A percentile compares a stretch with the other conserved stretches of the same genome.
Evolutionary conservation across 495 filamentous ascomycete species (phyloP).

Genomic region (Bryoglossum gracile): DNA sequence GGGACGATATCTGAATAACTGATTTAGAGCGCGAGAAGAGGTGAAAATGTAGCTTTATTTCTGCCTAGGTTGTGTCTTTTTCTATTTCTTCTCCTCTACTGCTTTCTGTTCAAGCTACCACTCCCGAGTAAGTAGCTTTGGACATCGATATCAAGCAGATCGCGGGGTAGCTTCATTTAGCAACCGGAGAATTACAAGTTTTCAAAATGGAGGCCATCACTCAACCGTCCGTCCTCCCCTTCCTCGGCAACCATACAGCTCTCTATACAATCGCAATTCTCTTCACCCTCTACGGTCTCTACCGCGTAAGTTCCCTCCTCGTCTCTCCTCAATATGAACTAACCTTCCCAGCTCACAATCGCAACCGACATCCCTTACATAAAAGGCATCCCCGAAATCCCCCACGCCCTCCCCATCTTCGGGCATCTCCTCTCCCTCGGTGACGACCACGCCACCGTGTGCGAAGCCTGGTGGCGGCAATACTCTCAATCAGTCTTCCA

Average conservation of each 20-base stretch:
- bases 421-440: slow-evolving; percentile 42
- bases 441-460: slow-evolving; percentile 47
- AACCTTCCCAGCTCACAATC: slow-evolving; percentile 6
- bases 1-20: no score
- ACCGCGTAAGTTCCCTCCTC: slow-evolving; percentile 2
- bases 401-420: slow-evolving; percentile 4
- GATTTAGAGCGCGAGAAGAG: no score
- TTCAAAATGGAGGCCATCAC: background rate
- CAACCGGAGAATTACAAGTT: no score
- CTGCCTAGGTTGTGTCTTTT: no score
- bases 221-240: slow-evolving; percentile 3
- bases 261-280: background rate
- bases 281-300: slow-evolving; percentile 5
- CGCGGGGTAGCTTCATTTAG: no score
- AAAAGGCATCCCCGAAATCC: slow-evolving; percentile 17
- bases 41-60: no score
- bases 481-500: slow-evolving; percentile 48
- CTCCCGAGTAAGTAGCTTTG: no score
- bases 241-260: slow-evolving; percentile 8
- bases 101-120: no score
- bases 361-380: slow-evolving; percentile 16
- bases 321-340: background rate
- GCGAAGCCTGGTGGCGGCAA: slow-evolving; percentile 46
- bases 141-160: no score
- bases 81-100: no score